Conservation (phyloP, 1,139 yeast species). For the Candida sp. region DNA sequence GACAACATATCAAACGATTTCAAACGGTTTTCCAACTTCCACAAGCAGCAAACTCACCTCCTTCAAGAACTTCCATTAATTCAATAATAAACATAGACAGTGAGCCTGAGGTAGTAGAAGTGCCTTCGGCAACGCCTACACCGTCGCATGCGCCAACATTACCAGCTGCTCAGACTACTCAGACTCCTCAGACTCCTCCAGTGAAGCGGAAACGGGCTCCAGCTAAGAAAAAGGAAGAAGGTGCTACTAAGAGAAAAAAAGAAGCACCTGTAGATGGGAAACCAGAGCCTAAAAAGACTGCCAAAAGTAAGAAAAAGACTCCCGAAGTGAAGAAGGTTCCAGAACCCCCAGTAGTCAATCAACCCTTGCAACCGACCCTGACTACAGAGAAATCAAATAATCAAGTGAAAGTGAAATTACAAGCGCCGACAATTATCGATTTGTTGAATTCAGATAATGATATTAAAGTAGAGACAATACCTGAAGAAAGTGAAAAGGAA, state of each 20-base stretch:
- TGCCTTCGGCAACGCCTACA: no score
- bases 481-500: slow-evolving; percentile 3
- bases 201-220: slow-evolving; percentile 14
- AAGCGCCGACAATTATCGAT: slow-evolving; percentile 12
- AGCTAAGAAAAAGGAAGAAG: slow-evolving; percentile 8
- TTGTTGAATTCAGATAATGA: slow-evolving; percentile 10
- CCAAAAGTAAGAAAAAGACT: slow-evolving; percentile 8
- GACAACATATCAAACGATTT: slow-evolving; percentile 23
- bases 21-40: slow-evolving; percentile 23
- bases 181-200: slow-evolving; percentile 5
- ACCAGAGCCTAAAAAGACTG: slow-evolving; percentile 7
- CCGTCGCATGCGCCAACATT: slow-evolving; percentile 6
- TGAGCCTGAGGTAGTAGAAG: slow-evolving; percentile 12
- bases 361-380: slow-evolving; percentile 13
- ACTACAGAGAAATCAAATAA: slow-evolving; percentile 14
- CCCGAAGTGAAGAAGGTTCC: slow-evolving; percentile 5
- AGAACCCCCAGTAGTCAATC: slow-evolving; percentile 4
- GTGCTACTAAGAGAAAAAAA: slow-evolving; percentile 5
- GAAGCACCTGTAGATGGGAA: slow-evolving; percentile 5
- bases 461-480: slow-evolving; percentile 1
- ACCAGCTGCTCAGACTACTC: slow-evolving; percentile 5
- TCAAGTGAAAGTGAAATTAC: slow-evolving; percentile 7
- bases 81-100: slow-evolving; percentile 36
- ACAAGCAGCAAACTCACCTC: slow-evolving; percentile 8
- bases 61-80: slow-evolving; percentile 32